Conservation (phyloP, 2,329 filamentous ascomycete genomes). For the Colletotrichum sp. region DNA sequence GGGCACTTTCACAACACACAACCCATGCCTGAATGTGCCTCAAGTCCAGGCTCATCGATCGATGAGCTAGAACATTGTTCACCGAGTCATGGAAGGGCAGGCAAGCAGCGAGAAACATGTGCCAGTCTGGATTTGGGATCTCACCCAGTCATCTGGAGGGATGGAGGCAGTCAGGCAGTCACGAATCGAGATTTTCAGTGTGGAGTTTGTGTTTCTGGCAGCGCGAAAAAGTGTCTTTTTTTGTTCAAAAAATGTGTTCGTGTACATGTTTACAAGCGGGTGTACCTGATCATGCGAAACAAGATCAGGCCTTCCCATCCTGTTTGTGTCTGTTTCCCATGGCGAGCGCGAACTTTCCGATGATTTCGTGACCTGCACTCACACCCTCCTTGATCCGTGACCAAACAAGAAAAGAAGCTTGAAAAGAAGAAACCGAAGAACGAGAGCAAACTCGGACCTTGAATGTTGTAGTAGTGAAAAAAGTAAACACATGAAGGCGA, state of each 20-base stretch:
- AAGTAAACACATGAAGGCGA: constrained; percentile 44
- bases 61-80: neutral
- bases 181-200: neutral
- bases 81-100: neutral
- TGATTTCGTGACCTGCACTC: constrained; percentile 20
- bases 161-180: neutral
- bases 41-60: neutral
- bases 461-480: constrained; percentile 22
- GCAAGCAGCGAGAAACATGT: neutral
- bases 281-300: neutral
- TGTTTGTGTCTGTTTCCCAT: neutral
- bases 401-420: neutral
- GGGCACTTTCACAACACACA: neutral
- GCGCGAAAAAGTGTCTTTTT: constrained; percentile 2
- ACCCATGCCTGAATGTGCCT: neutral
- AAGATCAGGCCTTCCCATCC: constrained; percentile 1
- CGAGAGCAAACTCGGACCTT: neutral
- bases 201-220: neutral
- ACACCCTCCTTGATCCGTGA: neutral
- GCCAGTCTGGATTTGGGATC: neutral
- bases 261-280: neutral
- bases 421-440: constrained; percentile 27
- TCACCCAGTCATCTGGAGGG: neutral
- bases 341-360: neutral
- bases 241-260: neutral